Base-by-base conservation (phyloP, 2,329 filamentous ascomycete genomes). In the Coniochaeta prunicola region DNA sequence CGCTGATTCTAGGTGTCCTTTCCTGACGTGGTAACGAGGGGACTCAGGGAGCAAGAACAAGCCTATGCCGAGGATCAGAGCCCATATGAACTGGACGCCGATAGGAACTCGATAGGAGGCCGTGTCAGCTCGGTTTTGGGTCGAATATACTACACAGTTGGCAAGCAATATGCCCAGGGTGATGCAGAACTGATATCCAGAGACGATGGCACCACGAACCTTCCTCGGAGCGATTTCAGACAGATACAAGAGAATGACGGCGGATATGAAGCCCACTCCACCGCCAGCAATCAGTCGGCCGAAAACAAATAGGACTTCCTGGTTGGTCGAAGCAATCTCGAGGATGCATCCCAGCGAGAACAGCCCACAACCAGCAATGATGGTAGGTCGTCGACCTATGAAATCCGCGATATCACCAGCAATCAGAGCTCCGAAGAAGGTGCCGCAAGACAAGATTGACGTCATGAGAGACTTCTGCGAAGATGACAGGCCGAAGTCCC, bases 131-230 rank as follows among this genome's bases (percentile, higher is more conserved):
- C 81, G 78, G 63, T 82, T 68, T 67, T 88, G 74, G n/a, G 83
- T 87, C 21, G 74, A 81, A 68, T 90, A 89, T 66, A 84, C 81
- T 60, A 91, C 86, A 62, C 86, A 86, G 10, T 86, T 80, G 53
- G 88, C 88, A 59, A 91, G 71, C 65, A 91, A 76, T 61, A 91
- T 77, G 69, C 88, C 88, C 62, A 91, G 80, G 55, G 88, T 91
- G 72, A 91, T 87, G 71, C 83, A 89, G 77, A 91, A 90, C 72
- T 91, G 88, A 73, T 91, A 91, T 2, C 86, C 87, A 1, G 86
- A 83, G 10, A 92, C 87, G 61, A 91, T 79, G 58, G 87, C 86
- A 67, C 88, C 88, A 67, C 88, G 85, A 59, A 90, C 82, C 67
- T 84, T 86, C 70, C 78, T 79, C 34, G 84, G 83, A 33, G 76